Conservation (phyloP, 495 filamentous ascomycete species). For the Cercophora newfieldiana region DNA sequence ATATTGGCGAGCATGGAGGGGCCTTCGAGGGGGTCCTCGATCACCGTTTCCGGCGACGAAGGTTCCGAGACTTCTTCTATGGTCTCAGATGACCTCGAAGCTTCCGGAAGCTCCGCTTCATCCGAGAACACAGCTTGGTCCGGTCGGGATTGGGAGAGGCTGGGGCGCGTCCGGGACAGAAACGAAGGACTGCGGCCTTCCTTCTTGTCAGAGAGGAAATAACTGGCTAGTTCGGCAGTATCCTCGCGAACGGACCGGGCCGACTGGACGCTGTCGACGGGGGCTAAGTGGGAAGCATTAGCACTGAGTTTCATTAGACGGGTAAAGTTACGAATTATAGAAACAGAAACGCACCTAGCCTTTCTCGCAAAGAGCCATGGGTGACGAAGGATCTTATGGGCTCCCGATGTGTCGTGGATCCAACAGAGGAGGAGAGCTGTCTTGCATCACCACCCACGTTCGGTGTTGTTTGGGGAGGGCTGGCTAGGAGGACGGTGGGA, state of each 20-base stretch:
- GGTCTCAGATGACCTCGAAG: constrained; percentile 33
- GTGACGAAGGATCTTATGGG: constrained; percentile 72
- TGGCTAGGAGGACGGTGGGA: constrained; percentile 15
- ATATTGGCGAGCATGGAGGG: constrained; percentile 65
- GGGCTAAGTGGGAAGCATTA: constrained; percentile 29
- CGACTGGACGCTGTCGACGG: constrained; percentile 67
- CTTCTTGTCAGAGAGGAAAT: constrained; percentile 69
- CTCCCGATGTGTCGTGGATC: constrained; percentile 54
- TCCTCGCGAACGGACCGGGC: constrained; percentile 81
- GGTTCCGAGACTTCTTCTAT: constrained; percentile 67
- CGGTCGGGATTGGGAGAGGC: constrained; percentile 26
- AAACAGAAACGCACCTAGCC: constrained; percentile 53
- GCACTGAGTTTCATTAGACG: not conserved
- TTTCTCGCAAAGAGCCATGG: constrained; percentile 67
- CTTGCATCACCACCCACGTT: constrained; percentile 29
- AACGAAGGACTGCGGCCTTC: constrained; percentile 43
- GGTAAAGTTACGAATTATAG: constrained; percentile 21
- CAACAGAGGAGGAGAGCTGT: constrained; percentile 42
- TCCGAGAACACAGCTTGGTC: constrained; percentile 26
- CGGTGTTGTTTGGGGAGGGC: constrained; percentile 14
- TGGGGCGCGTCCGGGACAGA: constrained; percentile 39
- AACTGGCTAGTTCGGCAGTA: constrained; percentile 85
- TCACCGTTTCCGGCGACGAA: constrained; percentile 45
- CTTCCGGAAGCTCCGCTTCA: constrained; percentile 17
- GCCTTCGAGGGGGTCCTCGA: constrained; percentile 37